Evolutionary conservation across 257 asterid genomes (phyloP), one percentile per base, ranked within the genome.

Genomic region (Schizonepeta tenuifolia): DNA sequence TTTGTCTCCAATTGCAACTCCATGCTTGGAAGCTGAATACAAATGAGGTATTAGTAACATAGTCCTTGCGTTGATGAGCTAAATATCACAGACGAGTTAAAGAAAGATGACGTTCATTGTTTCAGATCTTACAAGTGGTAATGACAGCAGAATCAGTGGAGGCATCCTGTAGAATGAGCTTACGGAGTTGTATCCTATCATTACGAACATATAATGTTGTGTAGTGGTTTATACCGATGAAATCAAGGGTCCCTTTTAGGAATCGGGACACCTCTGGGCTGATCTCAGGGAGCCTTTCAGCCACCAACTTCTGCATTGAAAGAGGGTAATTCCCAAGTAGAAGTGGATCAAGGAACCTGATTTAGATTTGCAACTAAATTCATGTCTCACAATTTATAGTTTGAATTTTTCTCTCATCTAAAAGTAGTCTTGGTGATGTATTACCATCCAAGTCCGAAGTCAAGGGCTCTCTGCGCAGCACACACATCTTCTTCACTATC

Each of bases 331-430:
- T 57, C 83, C 97, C 98, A 41, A 88, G 88, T 65, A 89, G 89
- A 75, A 93, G 92, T 71, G 98, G 97, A 88, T 93, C 98, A 77
- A 93, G 93, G 79, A 90, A 90, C 98, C 96, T 87, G 91, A 75
- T 13, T 26, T 43, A 51, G n/a, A 70, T 73, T 69, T 28, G 28
- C 22, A 75, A 49, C 77, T 78, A 28, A 8, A 21, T 9, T 21
- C 20, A 40, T 22, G 77, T 65, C 36, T 65, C 36, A 24, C 35
- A 20, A 20, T 11, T 17, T 51, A 13, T 15, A 21, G 10, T 55
- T 22, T 3, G 4, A 55, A 22, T 14, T 17, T 47, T 47, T 7
- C 4, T 17, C 1, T 53, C 6, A 1, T 53, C 28, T 20, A 18
- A 7, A 1, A 53, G 22, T 10, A 14, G 41, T 3, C 28, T 8